phyloP scores from a whole-genome alignment of 495 filamentous ascomycete genomes.

The Cercophora scortea region DNA sequence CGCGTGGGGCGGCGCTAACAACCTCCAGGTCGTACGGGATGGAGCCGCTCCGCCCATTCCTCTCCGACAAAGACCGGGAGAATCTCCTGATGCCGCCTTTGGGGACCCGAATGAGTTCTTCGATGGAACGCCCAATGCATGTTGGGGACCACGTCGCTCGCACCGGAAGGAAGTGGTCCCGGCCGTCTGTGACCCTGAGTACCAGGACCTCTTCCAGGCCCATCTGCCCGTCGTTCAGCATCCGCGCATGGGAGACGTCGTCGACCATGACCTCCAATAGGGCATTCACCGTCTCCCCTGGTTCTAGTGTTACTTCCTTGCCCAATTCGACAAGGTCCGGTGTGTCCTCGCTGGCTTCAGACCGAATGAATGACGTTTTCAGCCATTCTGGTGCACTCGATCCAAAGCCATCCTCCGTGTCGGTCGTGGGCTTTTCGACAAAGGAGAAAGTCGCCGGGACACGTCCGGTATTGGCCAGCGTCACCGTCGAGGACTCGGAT shows the following conservation, averaged over 20 bases:
- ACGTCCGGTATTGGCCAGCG: conserved; percentile 84
- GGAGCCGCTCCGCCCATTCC: conserved; percentile 19
- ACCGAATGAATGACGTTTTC: conserved; percentile 49
- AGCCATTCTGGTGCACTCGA: conserved; percentile 55
- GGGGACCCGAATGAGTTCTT: conserved; percentile 76
- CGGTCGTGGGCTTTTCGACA: conserved; percentile 53
- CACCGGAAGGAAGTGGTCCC: conserved; percentile 87
- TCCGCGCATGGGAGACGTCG: conserved; percentile 52
- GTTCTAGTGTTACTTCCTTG: conserved; percentile 56
- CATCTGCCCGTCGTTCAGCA: conserved; percentile 59
- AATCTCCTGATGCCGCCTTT: conserved; percentile 60
- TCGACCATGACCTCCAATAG: conserved; percentile 57
- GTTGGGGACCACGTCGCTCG: conserved; percentile 71
- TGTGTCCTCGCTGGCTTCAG: conserved; percentile 27
- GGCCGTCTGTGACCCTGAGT: conserved; percentile 73
- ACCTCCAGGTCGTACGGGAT: conserved; percentile 38
- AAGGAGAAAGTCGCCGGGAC: conserved; percentile 70
- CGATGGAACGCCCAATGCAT: conserved; percentile 73
- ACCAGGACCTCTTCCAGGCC: conserved; percentile 81
- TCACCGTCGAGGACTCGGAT: conserved; percentile 55
- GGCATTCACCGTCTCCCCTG: conserved; percentile 72
- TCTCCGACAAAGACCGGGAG: conserved; percentile 16
- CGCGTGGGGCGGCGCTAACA: conserved; percentile 54
- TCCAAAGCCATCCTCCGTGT: conserved; percentile 26
- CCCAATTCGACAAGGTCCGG: conserved; percentile 30